Evolutionary conservation across 192 early-diverging fungal genomes (phyloP).

Genomic region (Umbelopsis sp.): DNA sequence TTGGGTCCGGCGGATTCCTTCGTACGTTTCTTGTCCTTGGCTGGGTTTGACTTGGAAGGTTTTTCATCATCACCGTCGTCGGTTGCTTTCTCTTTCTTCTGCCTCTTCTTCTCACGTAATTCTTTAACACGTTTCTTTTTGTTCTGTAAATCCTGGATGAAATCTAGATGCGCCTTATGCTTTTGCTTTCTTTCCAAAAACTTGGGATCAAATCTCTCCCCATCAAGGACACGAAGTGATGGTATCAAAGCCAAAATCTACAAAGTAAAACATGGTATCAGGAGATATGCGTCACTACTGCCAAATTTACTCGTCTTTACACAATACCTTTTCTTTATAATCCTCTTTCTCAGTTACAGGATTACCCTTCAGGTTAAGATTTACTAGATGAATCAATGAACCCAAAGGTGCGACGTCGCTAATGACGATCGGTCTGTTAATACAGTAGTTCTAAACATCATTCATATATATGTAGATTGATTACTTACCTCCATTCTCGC

Average conservation of each 20-base stretch:
- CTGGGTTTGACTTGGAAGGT: too few species aligned
- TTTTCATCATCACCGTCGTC: conserved; percentile 36
- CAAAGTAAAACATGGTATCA: background rate
- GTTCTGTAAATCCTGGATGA: conserved; percentile 39
- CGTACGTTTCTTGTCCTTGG: background rate
- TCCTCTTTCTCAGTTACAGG: conserved; percentile 53
- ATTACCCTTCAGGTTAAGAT: conserved; percentile 75
- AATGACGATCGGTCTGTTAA: background rate
- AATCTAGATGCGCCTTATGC: conserved; percentile 44
- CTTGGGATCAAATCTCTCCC: conserved; percentile 71
- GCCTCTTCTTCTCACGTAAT: conserved; percentile 41
- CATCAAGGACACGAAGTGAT: conserved; percentile 71
- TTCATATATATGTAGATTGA: background rate
- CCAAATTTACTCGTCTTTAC: background rate
- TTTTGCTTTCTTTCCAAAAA: conserved; percentile 71
- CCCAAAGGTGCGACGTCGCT: conserved; percentile 60
- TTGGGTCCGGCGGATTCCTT: background rate
- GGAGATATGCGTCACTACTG: background rate
- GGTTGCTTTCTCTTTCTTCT: conserved; percentile 47
- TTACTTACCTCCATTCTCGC: conserved; percentile 51
- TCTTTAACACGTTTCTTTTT: conserved; percentile 43
- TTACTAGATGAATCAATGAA: conserved; percentile 52
- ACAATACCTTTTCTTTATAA: conserved; percentile 56
- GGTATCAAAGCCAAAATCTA: conserved; percentile 60
- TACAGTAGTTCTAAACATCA: background rate